These are phyloP conservation scores for Mycena rebaudengoi DNA, from an alignment of 768 basidiomycete species.

Conservation along the genomic window DNA sequence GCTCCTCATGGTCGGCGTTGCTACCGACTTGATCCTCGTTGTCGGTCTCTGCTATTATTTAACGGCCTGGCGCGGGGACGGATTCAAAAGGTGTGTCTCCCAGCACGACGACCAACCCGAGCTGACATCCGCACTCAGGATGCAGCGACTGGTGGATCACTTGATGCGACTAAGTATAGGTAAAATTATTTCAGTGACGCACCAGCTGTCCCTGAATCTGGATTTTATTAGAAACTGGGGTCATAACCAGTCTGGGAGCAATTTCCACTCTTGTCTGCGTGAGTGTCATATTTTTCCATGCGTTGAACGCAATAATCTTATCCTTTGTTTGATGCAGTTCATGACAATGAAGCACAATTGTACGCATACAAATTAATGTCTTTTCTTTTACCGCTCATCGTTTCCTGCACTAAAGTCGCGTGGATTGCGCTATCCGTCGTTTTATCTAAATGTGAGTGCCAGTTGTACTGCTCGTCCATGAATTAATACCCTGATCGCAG, in stretches of 20 bases:
- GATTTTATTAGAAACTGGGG: not conserved
- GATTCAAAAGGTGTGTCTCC: not conserved
- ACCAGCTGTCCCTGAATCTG: no score
- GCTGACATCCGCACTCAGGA: not conserved
- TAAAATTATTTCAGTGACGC: not conserved
- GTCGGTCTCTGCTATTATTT: constrained; percentile 9
- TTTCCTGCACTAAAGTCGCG: not conserved
- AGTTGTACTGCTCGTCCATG: not conserved
- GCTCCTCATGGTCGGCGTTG: constrained; percentile 2
- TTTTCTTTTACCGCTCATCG: not conserved
- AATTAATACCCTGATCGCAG: not conserved
- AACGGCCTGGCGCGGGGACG: constrained; percentile 4
- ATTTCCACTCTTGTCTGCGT: not conserved
- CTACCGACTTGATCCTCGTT: constrained; percentile 8
- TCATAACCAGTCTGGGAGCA: constrained; percentile 2
- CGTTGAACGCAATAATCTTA: not conserved
- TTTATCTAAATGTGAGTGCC: not conserved
- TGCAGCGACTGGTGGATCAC: constrained; percentile 9
- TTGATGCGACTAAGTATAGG: constrained; percentile 18
- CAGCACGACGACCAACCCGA: not conserved
- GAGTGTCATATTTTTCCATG: not conserved
- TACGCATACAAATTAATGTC: not conserved
- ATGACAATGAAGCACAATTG: constrained; percentile 13
- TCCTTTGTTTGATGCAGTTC: constrained; percentile 12
- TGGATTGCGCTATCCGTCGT: constrained; percentile 14